Base-by-base conservation (phyloP, 1,284 basidiomycete genomes). In the Rhodotorula sp. region DNA sequence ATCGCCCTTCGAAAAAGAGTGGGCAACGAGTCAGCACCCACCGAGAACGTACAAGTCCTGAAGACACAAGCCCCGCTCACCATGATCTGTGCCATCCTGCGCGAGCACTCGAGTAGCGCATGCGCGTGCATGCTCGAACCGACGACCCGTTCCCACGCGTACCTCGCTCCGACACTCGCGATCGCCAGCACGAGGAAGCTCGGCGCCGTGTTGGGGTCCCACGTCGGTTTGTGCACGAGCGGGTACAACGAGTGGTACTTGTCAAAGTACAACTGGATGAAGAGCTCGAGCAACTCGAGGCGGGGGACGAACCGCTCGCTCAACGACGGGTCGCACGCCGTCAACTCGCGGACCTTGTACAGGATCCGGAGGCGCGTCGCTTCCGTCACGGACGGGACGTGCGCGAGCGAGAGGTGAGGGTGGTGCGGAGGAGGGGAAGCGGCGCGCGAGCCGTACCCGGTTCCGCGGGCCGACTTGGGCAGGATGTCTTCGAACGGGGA, bases 201-300 rank as follows among this genome's bases (percentile, higher is more conserved):
- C 43, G 74, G 74, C 23, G 67, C 70, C 21, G 70, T 70, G 64
- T 73, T 76, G 5, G 75, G 75, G 54, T 76, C 75, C 62, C 73
- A 76, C 16, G 75, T 74, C 48, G 75, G 72, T 49, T 66, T 59
- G 65, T 76, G 75, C 3, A 76, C 49, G 54, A 74, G 62, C n/a
- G 75, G 75, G 54, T 74, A 65, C 8, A 67, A 34, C 5, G 67
- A 39, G 34, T 70, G 68, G 61, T 65, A 76, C 51, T 67, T 63
- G 26, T 67, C 67, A 23, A 76, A 76, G 67, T 74, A 76, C 23
- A 72, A 66, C 52, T 76, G 75, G 34, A 72, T 58, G 57, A 76
- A 76, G 46, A 76, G 64, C 47, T 76, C 73, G 66, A 76, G 69
- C n/a, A 74, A 57, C 49, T 74, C 72, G 29, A 76, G 57, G 2